These are phyloP conservation scores for Venturia aucupariae DNA, from an alignment of 2,329 filamentous ascomycete genomes.

Conservation along the genomic window DNA sequence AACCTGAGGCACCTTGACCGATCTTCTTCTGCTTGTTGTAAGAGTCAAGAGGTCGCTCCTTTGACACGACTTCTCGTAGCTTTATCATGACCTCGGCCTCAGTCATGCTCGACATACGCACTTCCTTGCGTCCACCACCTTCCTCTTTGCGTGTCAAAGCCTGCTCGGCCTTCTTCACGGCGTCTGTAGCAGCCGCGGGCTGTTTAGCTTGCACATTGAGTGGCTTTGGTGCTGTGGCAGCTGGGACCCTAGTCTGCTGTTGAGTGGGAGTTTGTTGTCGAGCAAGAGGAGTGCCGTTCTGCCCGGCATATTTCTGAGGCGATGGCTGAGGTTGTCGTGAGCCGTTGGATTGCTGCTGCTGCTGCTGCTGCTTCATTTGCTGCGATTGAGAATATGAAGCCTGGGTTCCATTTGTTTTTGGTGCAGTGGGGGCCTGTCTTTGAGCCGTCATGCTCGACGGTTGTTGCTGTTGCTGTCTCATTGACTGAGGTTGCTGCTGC, in stretches of 20 bases:
- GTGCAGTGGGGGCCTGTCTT: slow-evolving; percentile 71
- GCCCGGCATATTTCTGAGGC: slow-evolving; percentile 8
- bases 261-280: slow-evolving; percentile 7
- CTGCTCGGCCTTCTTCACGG: slow-evolving; percentile 81
- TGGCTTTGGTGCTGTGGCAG: slow-evolving; percentile 45
- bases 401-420: slow-evolving; percentile 32
- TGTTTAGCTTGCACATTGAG: slow-evolving; percentile 41
- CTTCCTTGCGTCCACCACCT: slow-evolving; percentile 71
- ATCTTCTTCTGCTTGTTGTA: slow-evolving; percentile 99
- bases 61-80: slow-evolving; percentile 87
- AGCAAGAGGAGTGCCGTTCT: not conserved
- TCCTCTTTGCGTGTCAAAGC: slow-evolving; percentile 70
- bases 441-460: slow-evolving; percentile 52
- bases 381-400: slow-evolving; percentile 5
- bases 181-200: slow-evolving; percentile 45
- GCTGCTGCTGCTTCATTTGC: slow-evolving; percentile 11
- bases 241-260: slow-evolving; percentile 19
- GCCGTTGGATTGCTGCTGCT: slow-evolving; percentile 8
- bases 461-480: slow-evolving; percentile 11
- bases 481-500: slow-evolving; percentile 10
- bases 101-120: slow-evolving; percentile 97
- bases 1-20: slow-evolving; percentile 93
- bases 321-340: slow-evolving; percentile 15
- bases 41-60: slow-evolving; percentile 86
- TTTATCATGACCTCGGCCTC: slow-evolving; percentile 96